Evolutionary conservation across 176 grass and related monocot species (phyloP).

Genomic region (Bromus sterilis): DNA sequence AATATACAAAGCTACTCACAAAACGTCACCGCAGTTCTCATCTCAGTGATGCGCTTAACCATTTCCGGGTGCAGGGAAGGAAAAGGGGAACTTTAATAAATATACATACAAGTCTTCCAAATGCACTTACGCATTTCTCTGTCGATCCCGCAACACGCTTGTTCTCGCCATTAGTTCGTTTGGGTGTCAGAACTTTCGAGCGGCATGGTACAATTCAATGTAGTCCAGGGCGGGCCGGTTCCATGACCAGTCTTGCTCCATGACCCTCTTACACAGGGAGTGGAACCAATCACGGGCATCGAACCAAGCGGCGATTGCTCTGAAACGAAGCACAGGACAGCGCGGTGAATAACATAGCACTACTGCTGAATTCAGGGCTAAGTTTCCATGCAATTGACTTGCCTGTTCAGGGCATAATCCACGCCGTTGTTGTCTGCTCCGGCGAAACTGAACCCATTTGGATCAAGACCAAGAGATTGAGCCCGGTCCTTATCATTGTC

Average conservation of each 20-base stretch:
- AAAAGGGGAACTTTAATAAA: background rate
- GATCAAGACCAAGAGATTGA: constrained; percentile 46
- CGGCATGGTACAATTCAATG: constrained; percentile 73
- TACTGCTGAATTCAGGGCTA: background rate
- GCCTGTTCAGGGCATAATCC: constrained; percentile 75
- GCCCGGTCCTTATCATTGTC: constrained; percentile 77
- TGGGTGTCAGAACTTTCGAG: constrained; percentile 22
- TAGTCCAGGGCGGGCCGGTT: constrained; percentile 83
- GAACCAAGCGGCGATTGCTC: constrained; percentile 63
- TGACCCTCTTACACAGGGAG: constrained; percentile 66
- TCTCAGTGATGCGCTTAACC: background rate
- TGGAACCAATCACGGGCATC: constrained; percentile 59
- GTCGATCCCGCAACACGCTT: background rate
- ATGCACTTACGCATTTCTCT: background rate
- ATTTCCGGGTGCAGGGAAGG: background rate
- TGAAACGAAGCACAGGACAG: constrained; percentile 9
- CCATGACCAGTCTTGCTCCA: constrained; percentile 96
- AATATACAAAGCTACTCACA: background rate
- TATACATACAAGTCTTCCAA: background rate
- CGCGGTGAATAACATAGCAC: background rate
- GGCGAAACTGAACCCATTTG: constrained; percentile 81
- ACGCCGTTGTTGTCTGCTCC: constrained; percentile 50
- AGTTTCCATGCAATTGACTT: background rate
- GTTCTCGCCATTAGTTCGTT: background rate
- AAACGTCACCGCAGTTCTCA: background rate